Evolutionary conservation across 2,329 filamentous ascomycete species (phyloP), one percentile per base, ranked within the genome.

Genomic region (Claviceps sorghi): DNA sequence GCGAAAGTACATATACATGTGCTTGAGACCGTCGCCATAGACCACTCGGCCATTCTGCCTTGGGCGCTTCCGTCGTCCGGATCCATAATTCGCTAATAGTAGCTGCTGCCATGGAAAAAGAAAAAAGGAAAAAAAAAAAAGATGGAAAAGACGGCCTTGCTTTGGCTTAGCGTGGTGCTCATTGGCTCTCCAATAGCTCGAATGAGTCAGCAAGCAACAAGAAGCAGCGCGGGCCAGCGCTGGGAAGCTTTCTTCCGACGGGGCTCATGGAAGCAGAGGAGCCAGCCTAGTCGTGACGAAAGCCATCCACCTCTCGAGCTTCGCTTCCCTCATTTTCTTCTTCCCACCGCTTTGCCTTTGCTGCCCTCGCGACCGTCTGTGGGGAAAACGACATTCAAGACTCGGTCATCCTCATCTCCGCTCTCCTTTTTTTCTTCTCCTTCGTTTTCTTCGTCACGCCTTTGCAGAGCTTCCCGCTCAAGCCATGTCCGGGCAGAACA

Each of bases 401-500:
- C 13, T 21, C 21, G 22, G 13, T 11, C 42, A 22, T 29, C 42
- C 11, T 2, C 36, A 5, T n/a, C 40, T 44, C 13, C n/a, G 13
- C 4, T n/a, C n/a, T n/a, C n/a, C 22, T 30, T 6, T 15, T 46
- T n/a, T 17, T 15, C 4, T 7, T 15, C 3, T 17, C 3, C 34
- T 34, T 11, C 34, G 13, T 4, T 6, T 38, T 38, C 1, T 17
- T 38, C 13, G 1, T 17, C 17, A 17, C 4, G 1, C 17, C 3
- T 10, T n/a, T n/a, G 29, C 3, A 46, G 22, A 46, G 26, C 8
- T 7, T 5, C 43, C 43, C 26, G 3, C n/a, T 4, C 17, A 17
- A 29, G 2, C 15, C 50, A 68, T 68, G 66, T 66, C 65, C 54
- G 56, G 59, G 43, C 60, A 61, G 55, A 67, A 68, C 57, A 68